Conservation (phyloP, 2,329 filamentous ascomycete species). For the Diaporthe capsici region DNA sequence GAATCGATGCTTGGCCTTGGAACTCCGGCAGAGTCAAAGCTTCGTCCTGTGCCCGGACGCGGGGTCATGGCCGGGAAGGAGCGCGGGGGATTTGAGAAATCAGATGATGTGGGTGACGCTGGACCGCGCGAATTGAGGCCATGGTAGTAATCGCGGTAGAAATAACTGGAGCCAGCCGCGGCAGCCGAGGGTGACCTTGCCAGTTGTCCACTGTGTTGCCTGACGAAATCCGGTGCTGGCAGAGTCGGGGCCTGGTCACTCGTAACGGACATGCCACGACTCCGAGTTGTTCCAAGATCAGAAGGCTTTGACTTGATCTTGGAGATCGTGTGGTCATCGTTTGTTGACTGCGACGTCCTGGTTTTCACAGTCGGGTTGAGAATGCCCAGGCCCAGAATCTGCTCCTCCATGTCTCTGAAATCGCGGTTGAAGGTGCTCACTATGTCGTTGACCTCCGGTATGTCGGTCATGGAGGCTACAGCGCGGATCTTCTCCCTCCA, state of each 20-base stretch:
- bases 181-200: slow-evolving; percentile 65
- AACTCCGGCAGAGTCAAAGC: slow-evolving; percentile 67
- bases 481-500: slow-evolving; percentile 87
- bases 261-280: slow-evolving; percentile 72
- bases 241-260: slow-evolving; percentile 74
- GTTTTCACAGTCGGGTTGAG: slow-evolving; percentile 80
- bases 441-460: slow-evolving; percentile 80
- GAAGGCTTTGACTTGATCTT: slow-evolving; percentile 64
- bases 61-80: slow-evolving; percentile 60
- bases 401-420: slow-evolving; percentile 81
- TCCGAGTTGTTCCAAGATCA: slow-evolving; percentile 63
- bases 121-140: slow-evolving; percentile 65
- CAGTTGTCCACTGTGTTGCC: slow-evolving; percentile 77
- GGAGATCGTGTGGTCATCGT: slow-evolving; percentile 66
- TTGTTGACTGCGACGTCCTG: slow-evolving; percentile 71
- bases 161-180: slow-evolving; percentile 64
- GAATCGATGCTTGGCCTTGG: slow-evolving; percentile 68
- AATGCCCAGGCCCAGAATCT: slow-evolving; percentile 79
- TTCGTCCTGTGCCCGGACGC: slow-evolving; percentile 72
- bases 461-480: slow-evolving; percentile 77
- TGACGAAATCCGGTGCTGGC: slow-evolving; percentile 76
- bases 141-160: slow-evolving; percentile 69
- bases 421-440: slow-evolving; percentile 84
- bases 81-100: slow-evolving; percentile 64
- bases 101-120: slow-evolving; percentile 71